Evolutionary conservation across 1,284 basidiomycete species (phyloP).

Genomic region (Mycena sp.): DNA sequence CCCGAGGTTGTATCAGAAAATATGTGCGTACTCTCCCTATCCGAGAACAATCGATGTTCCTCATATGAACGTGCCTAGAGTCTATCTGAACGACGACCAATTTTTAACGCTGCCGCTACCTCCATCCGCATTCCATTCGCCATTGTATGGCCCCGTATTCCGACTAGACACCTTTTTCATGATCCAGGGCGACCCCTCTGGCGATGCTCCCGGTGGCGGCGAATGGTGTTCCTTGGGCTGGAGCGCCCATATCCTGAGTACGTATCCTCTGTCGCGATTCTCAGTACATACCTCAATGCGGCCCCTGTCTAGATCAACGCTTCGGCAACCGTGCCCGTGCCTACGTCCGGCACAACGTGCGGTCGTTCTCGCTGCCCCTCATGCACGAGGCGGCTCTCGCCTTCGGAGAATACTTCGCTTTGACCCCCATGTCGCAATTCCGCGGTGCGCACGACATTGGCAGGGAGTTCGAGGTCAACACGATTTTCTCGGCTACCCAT

Average conservation of each 20-base stretch:
- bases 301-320: constrained; percentile 39
- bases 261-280: not conserved
- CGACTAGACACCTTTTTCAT: constrained; percentile 38
- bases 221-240: constrained; percentile 46
- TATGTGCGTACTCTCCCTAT: constrained; percentile 21
- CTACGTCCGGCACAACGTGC: constrained; percentile 50
- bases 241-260: constrained; percentile 26
- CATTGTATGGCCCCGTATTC: constrained; percentile 43
- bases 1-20: constrained; percentile 30
- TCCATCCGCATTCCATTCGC: constrained; percentile 27
- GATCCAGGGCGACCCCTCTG: constrained; percentile 32
- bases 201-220: constrained; percentile 31
- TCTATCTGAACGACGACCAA: constrained; percentile 32
- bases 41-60: too few species aligned
- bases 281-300: not conserved
- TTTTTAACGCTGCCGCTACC: constrained; percentile 28
- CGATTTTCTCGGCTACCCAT: constrained; percentile 46
- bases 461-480: constrained; percentile 29
- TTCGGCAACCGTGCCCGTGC: constrained; percentile 48
- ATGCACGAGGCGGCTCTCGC: constrained; percentile 42
- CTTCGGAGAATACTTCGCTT: constrained; percentile 45
- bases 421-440: constrained; percentile 35
- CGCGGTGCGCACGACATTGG: constrained; percentile 40
- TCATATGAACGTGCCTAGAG: too few species aligned
- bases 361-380: constrained; percentile 27